Evolutionary conservation across 768 basidiomycete genomes (phyloP).

Genomic region (Tricholoma sp.): DNA sequence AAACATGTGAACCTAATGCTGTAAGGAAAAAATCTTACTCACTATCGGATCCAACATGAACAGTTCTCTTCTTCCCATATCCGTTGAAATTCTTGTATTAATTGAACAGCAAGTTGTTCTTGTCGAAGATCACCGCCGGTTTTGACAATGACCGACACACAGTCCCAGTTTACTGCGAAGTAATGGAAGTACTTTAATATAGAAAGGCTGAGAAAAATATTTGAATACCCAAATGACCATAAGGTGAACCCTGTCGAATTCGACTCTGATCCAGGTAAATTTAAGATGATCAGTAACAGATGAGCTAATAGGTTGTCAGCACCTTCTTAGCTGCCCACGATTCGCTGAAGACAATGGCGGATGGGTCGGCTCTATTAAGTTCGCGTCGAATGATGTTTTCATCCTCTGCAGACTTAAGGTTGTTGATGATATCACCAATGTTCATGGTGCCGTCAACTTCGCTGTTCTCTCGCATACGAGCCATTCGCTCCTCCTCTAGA

Average conservation of each 20-base stretch:
- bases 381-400: constrained; percentile 92
- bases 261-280: constrained; percentile 49
- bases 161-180: constrained; percentile 69
- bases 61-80: constrained; percentile 96
- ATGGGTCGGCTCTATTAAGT: constrained; percentile 92
- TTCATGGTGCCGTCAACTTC: constrained; percentile 67
- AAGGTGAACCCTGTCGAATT: constrained; percentile 90
- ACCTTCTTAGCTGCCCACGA: constrained; percentile 95
- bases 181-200: neutral
- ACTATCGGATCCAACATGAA: constrained; percentile 93
- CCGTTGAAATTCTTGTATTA: constrained; percentile 86
- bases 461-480: constrained; percentile 72
- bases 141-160: constrained; percentile 96
- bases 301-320: neutral
- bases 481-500: constrained; percentile 94
- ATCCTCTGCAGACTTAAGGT: constrained; percentile 75
- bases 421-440: constrained; percentile 41
- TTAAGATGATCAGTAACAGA: neutral
- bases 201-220: neutral
- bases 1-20: neutral
- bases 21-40: constrained; percentile 17
- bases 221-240: constrained; percentile 82
- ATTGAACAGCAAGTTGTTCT: constrained; percentile 94
- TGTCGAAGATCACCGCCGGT: constrained; percentile 95
- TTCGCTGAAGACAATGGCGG: constrained; percentile 93